Conservation (phyloP, 495 filamentous ascomycete genomes). For the Penicillium pulvis region DNA sequence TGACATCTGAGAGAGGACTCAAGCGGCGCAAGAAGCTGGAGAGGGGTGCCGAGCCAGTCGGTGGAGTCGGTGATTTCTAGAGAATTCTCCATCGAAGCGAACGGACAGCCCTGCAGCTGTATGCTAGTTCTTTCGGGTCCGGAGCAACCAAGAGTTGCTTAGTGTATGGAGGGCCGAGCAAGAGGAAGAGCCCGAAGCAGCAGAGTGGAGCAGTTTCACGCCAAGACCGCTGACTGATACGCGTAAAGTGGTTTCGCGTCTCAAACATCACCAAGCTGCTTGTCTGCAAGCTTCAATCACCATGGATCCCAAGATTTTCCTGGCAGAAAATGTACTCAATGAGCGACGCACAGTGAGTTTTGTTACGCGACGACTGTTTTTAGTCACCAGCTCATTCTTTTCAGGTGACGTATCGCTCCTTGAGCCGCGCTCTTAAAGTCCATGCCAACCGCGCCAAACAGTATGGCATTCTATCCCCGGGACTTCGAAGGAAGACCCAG, state of each 20-base stretch:
- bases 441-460: constrained; percentile 84
- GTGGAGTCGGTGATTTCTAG: constrained; percentile 81
- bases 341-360: constrained; percentile 70
- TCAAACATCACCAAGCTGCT: constrained; percentile 13
- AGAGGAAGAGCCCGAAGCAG: constrained; percentile 9
- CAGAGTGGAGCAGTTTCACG: constrained; percentile 20
- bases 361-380: not conserved
- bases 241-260: constrained; percentile 55
- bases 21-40: constrained; percentile 70
- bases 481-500: not conserved
- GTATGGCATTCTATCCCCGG: constrained; percentile 40
- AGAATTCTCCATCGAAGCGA: constrained; percentile 43
- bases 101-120: not conserved
- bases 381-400: constrained; percentile 5
- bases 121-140: not conserved
- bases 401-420: constrained; percentile 80
- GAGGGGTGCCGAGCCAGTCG: constrained; percentile 85
- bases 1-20: constrained; percentile 90
- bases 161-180: not conserved
- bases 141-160: constrained; percentile 1
- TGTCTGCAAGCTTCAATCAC: constrained; percentile 13
- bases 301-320: constrained; percentile 65
- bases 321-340: constrained; percentile 74
- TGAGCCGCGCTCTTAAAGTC: constrained; percentile 77
- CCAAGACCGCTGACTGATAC: constrained; percentile 55